phyloP scores from a whole-genome alignment of 768 basidiomycete genomes.

The Lactarius hatsudake region DNA sequence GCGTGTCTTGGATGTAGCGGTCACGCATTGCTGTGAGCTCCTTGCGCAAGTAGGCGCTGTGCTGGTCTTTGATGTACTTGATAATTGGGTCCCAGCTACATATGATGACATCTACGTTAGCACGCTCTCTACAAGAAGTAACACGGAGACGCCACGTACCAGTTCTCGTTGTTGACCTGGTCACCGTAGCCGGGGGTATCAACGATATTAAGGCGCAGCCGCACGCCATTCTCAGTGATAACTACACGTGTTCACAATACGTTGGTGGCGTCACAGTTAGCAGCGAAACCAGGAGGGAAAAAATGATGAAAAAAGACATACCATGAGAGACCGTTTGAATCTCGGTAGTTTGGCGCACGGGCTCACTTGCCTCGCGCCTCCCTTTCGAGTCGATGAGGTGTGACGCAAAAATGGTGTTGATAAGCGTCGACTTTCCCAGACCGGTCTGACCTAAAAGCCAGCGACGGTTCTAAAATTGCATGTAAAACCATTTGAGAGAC shows the following conservation, averaged over 20 bases:
- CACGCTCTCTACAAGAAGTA: not conserved
- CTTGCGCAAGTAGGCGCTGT: conserved; percentile 97
- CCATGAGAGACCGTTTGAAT: conserved; percentile 95
- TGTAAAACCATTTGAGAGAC: conserved; percentile 33
- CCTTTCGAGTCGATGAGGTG: conserved; percentile 99
- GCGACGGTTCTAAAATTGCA: not conserved
- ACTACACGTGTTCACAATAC: conserved; percentile 45
- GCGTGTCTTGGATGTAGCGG: conserved; percentile 96
- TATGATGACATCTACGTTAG: not conserved
- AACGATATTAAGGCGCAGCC: conserved; percentile 93
- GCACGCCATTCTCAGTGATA: conserved; percentile 94
- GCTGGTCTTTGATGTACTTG: conserved; percentile 99
- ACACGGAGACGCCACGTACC: conserved; percentile 48
- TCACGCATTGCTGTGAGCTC: conserved; percentile 98
- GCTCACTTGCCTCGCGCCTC: conserved; percentile 80
- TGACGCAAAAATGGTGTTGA: conserved; percentile 99
- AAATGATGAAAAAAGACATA: conserved; percentile 36
- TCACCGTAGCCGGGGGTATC: conserved; percentile 99
- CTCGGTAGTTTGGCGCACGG: conserved; percentile 93
- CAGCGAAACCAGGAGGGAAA: not conserved
- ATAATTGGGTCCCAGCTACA: conserved; percentile 98
- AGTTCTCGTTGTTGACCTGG: conserved; percentile 98
- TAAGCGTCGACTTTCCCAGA: conserved; percentile 95
- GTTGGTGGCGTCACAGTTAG: conserved; percentile 9
- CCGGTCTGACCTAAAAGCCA: conserved; percentile 81